phyloP scores from a whole-genome alignment of 1,284 basidiomycete species.

The Malassezia brasiliensis region DNA sequence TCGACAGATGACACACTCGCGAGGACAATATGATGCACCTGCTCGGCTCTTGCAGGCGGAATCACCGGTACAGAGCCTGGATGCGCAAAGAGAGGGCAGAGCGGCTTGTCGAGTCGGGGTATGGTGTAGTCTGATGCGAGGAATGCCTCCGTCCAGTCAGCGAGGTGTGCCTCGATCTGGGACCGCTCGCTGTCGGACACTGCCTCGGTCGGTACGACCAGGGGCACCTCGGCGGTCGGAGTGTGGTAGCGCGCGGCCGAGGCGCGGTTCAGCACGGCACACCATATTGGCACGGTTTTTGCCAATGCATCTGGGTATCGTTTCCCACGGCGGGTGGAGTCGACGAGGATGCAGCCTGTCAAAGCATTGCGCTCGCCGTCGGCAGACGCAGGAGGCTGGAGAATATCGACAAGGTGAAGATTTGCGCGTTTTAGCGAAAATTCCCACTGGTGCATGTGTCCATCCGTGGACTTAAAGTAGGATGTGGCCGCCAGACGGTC shows the following conservation, averaged over 20 bases:
- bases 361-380: background rate
- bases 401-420: slow-evolving; percentile 62
- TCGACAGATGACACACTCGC: slow-evolving; percentile 47
- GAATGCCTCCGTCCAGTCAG: slow-evolving; percentile 60
- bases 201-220: slow-evolving; percentile 31
- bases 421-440: slow-evolving; percentile 58
- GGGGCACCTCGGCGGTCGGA: slow-evolving; percentile 45
- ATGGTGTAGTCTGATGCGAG: slow-evolving; percentile 50
- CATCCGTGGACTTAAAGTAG: slow-evolving; percentile 97
- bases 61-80: background rate
- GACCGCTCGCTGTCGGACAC: slow-evolving; percentile 56
- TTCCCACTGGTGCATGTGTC: slow-evolving; percentile 60
- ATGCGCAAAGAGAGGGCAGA: slow-evolving; percentile 60
- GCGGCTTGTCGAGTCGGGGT: slow-evolving; percentile 52
- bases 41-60: background rate
- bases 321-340: slow-evolving; percentile 87
- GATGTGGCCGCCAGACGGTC: slow-evolving; percentile 51
- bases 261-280: slow-evolving; percentile 76
- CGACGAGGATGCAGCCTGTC: slow-evolving; percentile 70
- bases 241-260: slow-evolving; percentile 18
- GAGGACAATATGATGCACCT: slow-evolving; percentile 11
- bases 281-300: slow-evolving; percentile 94
- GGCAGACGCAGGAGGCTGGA: slow-evolving; percentile 49
- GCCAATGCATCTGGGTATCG: slow-evolving; percentile 86
- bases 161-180: slow-evolving; percentile 60